Percentiles rank a stretch among this genome's conserved stretches.
Conservation (phyloP, 306 rosid genomes). For the Cicer arietinum region DNA sequence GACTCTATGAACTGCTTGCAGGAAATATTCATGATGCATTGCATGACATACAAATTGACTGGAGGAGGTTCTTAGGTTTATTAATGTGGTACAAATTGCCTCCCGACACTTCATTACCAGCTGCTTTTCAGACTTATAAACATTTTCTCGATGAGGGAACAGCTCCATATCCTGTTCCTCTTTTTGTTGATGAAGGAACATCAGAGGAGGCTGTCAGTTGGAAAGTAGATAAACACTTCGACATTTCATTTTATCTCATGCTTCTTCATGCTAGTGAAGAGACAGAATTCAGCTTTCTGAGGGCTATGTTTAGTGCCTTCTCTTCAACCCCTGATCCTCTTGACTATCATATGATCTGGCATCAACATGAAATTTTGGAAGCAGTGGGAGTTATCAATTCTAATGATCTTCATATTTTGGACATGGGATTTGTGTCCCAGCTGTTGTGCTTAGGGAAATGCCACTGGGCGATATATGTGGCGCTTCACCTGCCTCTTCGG, state of each 20-base stretch:
- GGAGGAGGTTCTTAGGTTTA: slow-evolving; percentile 95
- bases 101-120: slow-evolving; percentile 73
- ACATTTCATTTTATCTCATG: slow-evolving; percentile 92
- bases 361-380: slow-evolving; percentile 84
- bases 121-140: slow-evolving; percentile 71
- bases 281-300: slow-evolving; percentile 60
- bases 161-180: slow-evolving; percentile 91
- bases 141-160: slow-evolving; percentile 73
- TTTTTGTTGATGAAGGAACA: slow-evolving; percentile 78
- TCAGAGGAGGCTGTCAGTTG: slow-evolving; percentile 54
- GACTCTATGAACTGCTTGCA: slow-evolving; percentile 82
- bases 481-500: slow-evolving; percentile 77
- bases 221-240: slow-evolving; percentile 60
- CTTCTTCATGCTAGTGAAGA: slow-evolving; percentile 83
- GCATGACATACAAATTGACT: slow-evolving; percentile 69
- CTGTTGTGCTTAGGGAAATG: slow-evolving; percentile 81
- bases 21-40: slow-evolving; percentile 77
- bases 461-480: slow-evolving; percentile 98
- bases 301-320: slow-evolving; percentile 87
- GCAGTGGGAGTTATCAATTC: slow-evolving; percentile 83
- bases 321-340: slow-evolving; percentile 93
- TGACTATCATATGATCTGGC: slow-evolving; percentile 99
- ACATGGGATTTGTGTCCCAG: slow-evolving; percentile 87
- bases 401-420: slow-evolving; percentile 90
- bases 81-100: slow-evolving; percentile 89